A percentile compares a stretch with the other conserved stretches of the same genome.
These are phyloP conservation scores for Cicer arietinum DNA, from an alignment of 306 rosid genomes.

Conservation along the genomic window DNA sequence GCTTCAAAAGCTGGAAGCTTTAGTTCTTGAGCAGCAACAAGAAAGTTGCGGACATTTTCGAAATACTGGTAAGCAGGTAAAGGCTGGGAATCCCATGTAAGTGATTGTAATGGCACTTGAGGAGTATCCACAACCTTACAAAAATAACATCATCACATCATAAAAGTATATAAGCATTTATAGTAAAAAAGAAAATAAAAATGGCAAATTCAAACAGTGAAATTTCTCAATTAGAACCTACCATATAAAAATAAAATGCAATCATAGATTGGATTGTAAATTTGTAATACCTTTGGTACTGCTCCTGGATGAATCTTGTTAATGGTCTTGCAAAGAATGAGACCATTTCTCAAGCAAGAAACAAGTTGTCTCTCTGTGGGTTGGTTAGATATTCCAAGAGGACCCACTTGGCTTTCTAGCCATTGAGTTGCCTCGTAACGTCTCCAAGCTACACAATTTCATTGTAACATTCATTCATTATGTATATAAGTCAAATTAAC, in stretches of 20 bases:
- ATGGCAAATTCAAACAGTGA: slow-evolving; percentile 25
- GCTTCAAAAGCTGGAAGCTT: slow-evolving; percentile 92
- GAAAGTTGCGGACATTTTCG: slow-evolving; percentile 89
- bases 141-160: slow-evolving; percentile 5
- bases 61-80: slow-evolving; percentile 95
- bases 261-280: slow-evolving; percentile 9
- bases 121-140: slow-evolving; percentile 84
- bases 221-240: neutral
- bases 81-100: slow-evolving; percentile 75
- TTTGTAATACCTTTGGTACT: slow-evolving; percentile 73
- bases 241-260: neutral
- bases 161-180: neutral
- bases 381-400: slow-evolving; percentile 65
- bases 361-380: slow-evolving; percentile 86
- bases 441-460: slow-evolving; percentile 72
- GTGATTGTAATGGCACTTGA: slow-evolving; percentile 57
- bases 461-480: slow-evolving; percentile 18
- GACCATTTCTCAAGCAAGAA: slow-evolving; percentile 94
- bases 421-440: slow-evolving; percentile 85
- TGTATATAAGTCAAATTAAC: neutral
- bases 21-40: slow-evolving; percentile 71
- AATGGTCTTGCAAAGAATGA: slow-evolving; percentile 78
- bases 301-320: slow-evolving; percentile 94
- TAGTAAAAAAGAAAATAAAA: neutral
- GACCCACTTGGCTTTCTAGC: slow-evolving; percentile 83